Evolutionary conservation across 202 grass and related monocot genomes (phyloP), one percentile per base, ranked within the genome.

Genomic region (Digitaria exilis): DNA sequence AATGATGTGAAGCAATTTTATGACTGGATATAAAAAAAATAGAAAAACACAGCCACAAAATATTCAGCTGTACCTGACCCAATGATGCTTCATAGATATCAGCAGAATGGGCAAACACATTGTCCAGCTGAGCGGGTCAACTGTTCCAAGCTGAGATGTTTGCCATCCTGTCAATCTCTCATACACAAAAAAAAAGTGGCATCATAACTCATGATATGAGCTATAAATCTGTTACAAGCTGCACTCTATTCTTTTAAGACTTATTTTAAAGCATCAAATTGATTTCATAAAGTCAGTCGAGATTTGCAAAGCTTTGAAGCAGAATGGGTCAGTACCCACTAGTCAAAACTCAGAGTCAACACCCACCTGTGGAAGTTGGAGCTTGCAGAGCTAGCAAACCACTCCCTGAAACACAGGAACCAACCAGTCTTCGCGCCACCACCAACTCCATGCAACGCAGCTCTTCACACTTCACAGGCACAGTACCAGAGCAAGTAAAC

Each of bases 351-450:
- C n/a, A n/a, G 35, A 37, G 35, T 12, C 9, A 6, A 18, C 30
- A 35, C 19, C 22, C n/a, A n/a, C n/a, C n/a, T 4, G 45, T 6
- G 21, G 35, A 30, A 43, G 64, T 69, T 54, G 18, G 68, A 21
- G 31, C 26, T 34, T 55, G 46, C 63, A 87, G 71, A 91, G 75
- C 74, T 65, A 88, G 71, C 70, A 85, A 81, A 85, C 86, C 70
- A 81, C 85, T 84, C 78, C 69, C 32, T 8, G 52, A 18, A 57
- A 58, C 32, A 41, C n/a, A 9, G 10, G n/a, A n/a, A n/a, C n/a
- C 4, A 13, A 32, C 58, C 34, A 56, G 82, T 69, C 44, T 25
- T 51, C 13, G 8, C 34, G 30, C 62, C 32, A 29, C 7, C 58
- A 85, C 46, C 85, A 52, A 52, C 70, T 78, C 84, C 85, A 91